Percentiles rank a stretch among this genome's conserved stretches.
Evolutionary conservation across 208 protist genomes (phyloP).

Genomic region (Leishmania lainsoni): DNA sequence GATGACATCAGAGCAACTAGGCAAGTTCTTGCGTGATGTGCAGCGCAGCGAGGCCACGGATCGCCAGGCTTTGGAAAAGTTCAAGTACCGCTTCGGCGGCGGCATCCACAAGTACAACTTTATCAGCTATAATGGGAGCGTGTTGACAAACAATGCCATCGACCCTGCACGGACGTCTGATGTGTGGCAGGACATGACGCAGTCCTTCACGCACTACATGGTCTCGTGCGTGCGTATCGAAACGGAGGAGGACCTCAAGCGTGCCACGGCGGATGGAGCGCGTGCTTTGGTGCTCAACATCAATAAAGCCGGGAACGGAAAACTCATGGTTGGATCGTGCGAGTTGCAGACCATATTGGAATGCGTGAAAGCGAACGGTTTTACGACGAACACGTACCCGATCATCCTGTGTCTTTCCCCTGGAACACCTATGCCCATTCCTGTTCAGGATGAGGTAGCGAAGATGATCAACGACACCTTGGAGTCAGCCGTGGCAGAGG

Average conservation of each 20-base stretch:
- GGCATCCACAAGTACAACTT: conserved; percentile 90
- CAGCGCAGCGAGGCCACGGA: conserved; percentile 77
- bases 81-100: conserved; percentile 86
- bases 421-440: conserved; percentile 33
- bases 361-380: conserved; percentile 71
- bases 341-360: conserved; percentile 63
- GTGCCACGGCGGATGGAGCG: conserved; percentile 38
- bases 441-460: conserved; percentile 67
- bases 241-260: conserved; percentile 63
- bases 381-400: conserved; percentile 75
- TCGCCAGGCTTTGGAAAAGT: conserved; percentile 79
- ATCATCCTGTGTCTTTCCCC: conserved; percentile 83
- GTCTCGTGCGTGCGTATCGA: conserved; percentile 69
- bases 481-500: conserved; percentile 67
- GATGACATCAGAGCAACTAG: conserved; percentile 76
- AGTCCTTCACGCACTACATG: conserved; percentile 82
- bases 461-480: conserved; percentile 56
- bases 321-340: conserved; percentile 65
- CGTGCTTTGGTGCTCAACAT: conserved; percentile 65
- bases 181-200: conserved; percentile 92
- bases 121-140: conserved; percentile 71
- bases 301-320: conserved; percentile 44
- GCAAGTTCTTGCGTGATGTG: conserved; percentile 74
- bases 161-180: conserved; percentile 76
- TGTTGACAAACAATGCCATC: conserved; percentile 83